Percentiles rank a stretch among this genome's conserved stretches.
Evolutionary conservation across 306 rosid genomes (phyloP).

Genomic region (Rosa chinensis): DNA sequence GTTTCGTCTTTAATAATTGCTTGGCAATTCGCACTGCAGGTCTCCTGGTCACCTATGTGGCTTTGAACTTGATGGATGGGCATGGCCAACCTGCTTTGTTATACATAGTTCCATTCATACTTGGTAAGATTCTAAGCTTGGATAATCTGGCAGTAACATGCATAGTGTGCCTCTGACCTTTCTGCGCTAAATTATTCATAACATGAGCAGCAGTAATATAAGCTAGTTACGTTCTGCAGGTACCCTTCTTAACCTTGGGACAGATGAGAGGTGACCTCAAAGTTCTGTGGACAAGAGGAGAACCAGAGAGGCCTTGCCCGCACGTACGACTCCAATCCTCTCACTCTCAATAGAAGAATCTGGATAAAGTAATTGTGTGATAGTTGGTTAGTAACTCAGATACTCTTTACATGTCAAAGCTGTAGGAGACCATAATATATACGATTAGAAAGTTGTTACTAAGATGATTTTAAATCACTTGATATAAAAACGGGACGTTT

Average conservation of each 20-base stretch:
- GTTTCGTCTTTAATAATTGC: background rate
- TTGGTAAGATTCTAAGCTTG: slow-evolving; percentile 52
- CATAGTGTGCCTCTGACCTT: too few species aligned
- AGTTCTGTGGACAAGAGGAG: slow-evolving; percentile 90
- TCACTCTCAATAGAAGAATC: slow-evolving; percentile 46
- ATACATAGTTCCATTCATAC: slow-evolving; percentile 77
- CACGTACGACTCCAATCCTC: slow-evolving; percentile 59
- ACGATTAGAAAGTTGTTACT: too few species aligned
- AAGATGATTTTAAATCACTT: background rate
- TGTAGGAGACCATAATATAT: too few species aligned
- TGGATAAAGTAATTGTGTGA: slow-evolving; percentile 28
- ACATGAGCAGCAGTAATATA: too few species aligned
- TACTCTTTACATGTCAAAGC: slow-evolving; percentile 5
- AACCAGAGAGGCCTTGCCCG: slow-evolving; percentile 82
- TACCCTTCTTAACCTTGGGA: too few species aligned
- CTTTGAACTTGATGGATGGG: slow-evolving; percentile 98
- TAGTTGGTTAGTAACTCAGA: slow-evolving; percentile 19
- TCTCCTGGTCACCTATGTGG: slow-evolving; percentile 87
- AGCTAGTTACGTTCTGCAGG: too few species aligned
- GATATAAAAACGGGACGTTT: slow-evolving; percentile 1
- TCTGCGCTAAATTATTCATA: too few species aligned
- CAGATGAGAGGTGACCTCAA: slow-evolving; percentile 84
- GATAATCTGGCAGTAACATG: background rate
- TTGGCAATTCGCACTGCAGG: slow-evolving; percentile 45
- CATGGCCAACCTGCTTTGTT: slow-evolving; percentile 98